Percentiles rank a stretch among this genome's conserved stretches.
phyloP scores from a whole-genome alignment of 768 basidiomycete genomes.

The Pleurotus tuber-regium region DNA sequence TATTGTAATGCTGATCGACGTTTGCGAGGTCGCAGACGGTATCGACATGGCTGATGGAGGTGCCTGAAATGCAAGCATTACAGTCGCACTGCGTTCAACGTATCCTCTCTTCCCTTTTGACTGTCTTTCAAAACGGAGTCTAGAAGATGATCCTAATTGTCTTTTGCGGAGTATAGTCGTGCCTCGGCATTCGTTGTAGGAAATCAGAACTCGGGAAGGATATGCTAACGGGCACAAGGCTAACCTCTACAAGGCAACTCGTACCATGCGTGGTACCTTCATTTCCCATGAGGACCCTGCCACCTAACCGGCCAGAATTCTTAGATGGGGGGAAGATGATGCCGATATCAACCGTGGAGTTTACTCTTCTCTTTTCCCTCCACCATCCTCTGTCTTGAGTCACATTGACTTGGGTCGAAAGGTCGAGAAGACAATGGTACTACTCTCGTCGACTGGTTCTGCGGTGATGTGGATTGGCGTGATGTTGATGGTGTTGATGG shows the following conservation, averaged over 20 bases:
- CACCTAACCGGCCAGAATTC: not conserved
- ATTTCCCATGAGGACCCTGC: not conserved
- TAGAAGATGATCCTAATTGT: no score
- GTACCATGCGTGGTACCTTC: not conserved
- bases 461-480: not conserved
- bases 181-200: no score
- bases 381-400: not conserved
- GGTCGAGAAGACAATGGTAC: no score
- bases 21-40: slow-evolving; percentile 76
- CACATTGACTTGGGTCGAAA: not conserved
- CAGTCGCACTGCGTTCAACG: no score
- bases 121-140: no score
- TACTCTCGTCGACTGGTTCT: not conserved
- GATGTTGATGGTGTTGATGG: not conserved
- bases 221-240: not conserved
- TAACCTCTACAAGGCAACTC: not conserved
- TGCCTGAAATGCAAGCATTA: no score
- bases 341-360: not conserved
- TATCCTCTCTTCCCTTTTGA: no score
- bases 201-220: no score
- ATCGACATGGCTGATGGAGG: no score
- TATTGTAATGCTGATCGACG: slow-evolving; percentile 45
- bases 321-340: not conserved
- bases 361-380: not conserved
- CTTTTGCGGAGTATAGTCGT: no score